Evolutionary conservation across 768 basidiomycete species (phyloP).

Genomic region (Tephrocybe sp.): DNA sequence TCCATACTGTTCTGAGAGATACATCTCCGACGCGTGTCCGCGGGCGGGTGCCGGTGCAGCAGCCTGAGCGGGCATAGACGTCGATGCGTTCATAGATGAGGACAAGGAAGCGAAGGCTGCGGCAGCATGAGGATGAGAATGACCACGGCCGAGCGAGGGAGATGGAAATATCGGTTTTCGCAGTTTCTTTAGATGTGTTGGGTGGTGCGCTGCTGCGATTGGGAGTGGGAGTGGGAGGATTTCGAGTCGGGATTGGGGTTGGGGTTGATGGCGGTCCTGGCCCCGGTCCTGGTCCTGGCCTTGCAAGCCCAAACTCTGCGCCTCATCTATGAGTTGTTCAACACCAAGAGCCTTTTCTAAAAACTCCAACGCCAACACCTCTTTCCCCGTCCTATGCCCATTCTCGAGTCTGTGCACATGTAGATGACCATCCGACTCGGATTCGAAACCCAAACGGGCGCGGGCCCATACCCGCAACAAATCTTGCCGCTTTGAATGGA

Average conservation of each 20-base stretch:
- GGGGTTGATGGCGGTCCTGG: not conserved
- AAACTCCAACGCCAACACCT: constrained; percentile 21
- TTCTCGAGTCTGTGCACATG: no score
- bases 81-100: not conserved
- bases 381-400: no score
- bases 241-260: not conserved
- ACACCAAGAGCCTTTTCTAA: constrained; percentile 27
- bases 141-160: constrained; percentile 2
- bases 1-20: not conserved
- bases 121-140: not conserved
- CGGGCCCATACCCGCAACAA: constrained; percentile 11
- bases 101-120: not conserved
- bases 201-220: constrained; percentile 47
- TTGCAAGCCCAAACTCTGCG: no score
- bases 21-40: no score
- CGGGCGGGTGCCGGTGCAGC: no score
- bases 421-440: constrained; percentile 17
- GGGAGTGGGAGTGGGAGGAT: constrained; percentile 27
- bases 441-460: constrained; percentile 20
- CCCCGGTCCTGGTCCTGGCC: no score
- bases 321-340: not conserved
- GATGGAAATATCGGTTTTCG: constrained; percentile 25
- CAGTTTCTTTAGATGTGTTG: constrained; percentile 30
- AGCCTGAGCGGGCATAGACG: no score
- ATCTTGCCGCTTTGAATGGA: constrained; percentile 26